These are phyloP conservation scores for Piromyces finnis DNA, from an alignment of 192 early-diverging fungal genomes.

Conservation along the genomic window DNA sequence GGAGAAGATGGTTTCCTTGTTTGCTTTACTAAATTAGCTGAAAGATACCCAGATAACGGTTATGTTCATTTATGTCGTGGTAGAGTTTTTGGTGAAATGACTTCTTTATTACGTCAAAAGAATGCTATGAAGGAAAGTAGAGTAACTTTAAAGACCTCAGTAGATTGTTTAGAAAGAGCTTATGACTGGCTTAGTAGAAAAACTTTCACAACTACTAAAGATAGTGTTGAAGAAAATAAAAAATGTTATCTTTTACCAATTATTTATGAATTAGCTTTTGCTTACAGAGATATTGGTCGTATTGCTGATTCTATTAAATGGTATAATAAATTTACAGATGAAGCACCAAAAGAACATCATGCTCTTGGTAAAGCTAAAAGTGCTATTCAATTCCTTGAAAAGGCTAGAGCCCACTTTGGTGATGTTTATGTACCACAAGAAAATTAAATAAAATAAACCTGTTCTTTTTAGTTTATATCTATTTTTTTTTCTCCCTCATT, in stretches of 20 bases:
- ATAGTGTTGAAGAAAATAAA: background rate
- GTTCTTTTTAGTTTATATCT: too few species aligned
- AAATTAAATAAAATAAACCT: background rate
- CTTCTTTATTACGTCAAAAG: background rate
- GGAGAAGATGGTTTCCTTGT: background rate
- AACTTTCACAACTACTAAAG: background rate
- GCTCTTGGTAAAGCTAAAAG: background rate
- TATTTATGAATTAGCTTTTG: background rate
- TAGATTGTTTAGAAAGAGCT: background rate
- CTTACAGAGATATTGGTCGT: background rate
- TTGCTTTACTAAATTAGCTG: background rate
- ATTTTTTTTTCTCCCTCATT: too few species aligned
- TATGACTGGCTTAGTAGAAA: background rate
- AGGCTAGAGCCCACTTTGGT: background rate
- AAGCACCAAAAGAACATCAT: background rate
- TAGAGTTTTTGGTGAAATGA: background rate
- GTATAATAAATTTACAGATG: background rate
- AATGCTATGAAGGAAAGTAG: background rate
- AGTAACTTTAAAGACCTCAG: background rate
- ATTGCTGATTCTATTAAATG: background rate
- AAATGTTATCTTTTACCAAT: background rate
- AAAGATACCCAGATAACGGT: background rate
- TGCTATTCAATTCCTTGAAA: background rate
- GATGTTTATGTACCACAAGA: background rate
- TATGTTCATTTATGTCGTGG: background rate